Evolutionary conservation across 768 basidiomycete species (phyloP).

Genomic region (Boletellus sp.): DNA sequence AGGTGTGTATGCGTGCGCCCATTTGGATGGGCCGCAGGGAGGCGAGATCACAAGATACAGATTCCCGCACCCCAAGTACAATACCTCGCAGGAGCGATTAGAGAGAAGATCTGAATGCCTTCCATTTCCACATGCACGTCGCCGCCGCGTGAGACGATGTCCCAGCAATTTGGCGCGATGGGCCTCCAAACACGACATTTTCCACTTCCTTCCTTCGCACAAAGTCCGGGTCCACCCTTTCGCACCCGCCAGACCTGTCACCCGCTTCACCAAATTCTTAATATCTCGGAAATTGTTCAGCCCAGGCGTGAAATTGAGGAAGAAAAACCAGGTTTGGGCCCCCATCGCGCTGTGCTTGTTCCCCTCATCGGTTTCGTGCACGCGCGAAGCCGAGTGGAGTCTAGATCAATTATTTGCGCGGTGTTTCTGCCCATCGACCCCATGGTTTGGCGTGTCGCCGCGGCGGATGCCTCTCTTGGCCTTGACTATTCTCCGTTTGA

Average conservation of each 20-base stretch:
- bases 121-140: not conserved
- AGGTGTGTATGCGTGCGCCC: not conserved
- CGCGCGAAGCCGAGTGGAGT: not conserved
- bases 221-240: not conserved
- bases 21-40: not conserved
- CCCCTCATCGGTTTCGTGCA: not conserved
- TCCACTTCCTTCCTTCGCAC: not conserved
- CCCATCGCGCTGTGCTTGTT: no score
- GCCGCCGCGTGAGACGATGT: not conserved
- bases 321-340: no score
- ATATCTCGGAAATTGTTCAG: no score
- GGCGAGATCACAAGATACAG: not conserved
- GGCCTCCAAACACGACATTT: not conserved
- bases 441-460: not conserved
- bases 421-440: not conserved
- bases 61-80: not conserved
- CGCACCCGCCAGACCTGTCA: no score
- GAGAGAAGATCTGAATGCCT: no score
- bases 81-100: no score
- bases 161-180: not conserved
- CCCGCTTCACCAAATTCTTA: not conserved
- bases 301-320: no score
- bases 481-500: no score
- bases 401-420: not conserved
- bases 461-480: no score